A percentile compares a stretch with the other conserved stretches of the same genome.
Conservation (phyloP, 129 eudicot species). For the Helichrysum umbraculigerum region DNA sequence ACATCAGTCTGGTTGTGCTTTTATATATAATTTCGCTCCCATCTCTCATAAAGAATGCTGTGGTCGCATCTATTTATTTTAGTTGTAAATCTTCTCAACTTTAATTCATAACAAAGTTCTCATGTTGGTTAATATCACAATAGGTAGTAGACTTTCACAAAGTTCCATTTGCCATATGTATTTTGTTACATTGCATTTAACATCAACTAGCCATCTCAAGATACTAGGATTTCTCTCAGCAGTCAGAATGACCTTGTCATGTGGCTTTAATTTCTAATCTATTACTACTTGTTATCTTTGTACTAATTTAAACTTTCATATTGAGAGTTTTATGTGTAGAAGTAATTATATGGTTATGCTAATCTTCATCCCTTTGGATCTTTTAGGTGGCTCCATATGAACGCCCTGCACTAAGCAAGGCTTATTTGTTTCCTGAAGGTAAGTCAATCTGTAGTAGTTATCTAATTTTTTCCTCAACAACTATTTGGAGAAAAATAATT, state of each 20-base stretch:
- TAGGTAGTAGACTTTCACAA: no score
- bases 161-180: neutral
- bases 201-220: neutral
- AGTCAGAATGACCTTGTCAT: neutral
- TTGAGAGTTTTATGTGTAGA: neutral
- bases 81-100: neutral
- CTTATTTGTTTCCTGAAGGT: constrained; percentile 93
- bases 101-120: no score
- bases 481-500: neutral
- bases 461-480: neutral
- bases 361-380: constrained; percentile 20
- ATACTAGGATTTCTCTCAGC: neutral
- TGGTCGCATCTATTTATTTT: neutral
- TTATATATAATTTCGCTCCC: neutral
- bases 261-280: neutral
- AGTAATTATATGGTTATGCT: constrained; percentile 17
- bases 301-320: neutral
- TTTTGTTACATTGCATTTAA: neutral
- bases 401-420: constrained; percentile 99
- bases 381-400: constrained; percentile 99
- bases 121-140: no score
- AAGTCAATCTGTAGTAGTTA: constrained; percentile 21
- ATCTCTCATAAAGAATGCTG: neutral
- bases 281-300: neutral
- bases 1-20: neutral